Evolutionary conservation across 2,329 filamentous ascomycete species (phyloP), one percentile per base, ranked within the genome.

Genomic region (Sphaceloma murrayae): DNA sequence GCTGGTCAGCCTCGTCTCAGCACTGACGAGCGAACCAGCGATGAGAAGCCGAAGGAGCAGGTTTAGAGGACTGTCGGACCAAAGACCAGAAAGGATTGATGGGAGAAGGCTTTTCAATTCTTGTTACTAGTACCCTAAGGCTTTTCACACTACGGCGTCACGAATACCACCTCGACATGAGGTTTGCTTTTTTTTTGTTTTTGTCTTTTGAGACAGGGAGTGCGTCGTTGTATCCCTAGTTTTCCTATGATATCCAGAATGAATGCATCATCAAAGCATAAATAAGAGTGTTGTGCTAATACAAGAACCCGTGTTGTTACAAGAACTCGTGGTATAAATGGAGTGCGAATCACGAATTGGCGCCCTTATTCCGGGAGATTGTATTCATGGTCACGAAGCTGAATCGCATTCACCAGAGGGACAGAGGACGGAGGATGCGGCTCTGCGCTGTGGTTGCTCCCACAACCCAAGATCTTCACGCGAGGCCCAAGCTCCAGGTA

Each of bases 1-100:
- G 59, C 57, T 9, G 62, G 63, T 8, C 60, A 66, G 34, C 59
- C 64, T 6, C 30, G 42, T 34, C 42, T 45, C 19, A 45, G 42
- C 42, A 45, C 32, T n/a, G 32, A 36, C 17, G 21, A 34, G 6
- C 34, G 42, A 26, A 17, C 22, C 14, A 30, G 24, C 16, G 16
- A 40, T n/a, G 36, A 40, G 3, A 40, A 40, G 36, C 36, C 36
- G 11, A 40, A 40, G 24, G 36, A 40, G 36, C 22, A 40, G 14
- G 36, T 40, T 6, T 40, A 40, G 36, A 40, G 6, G 10, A 11
- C 10, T 10, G 14, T 11, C n/a, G 10, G 18, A 38, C 21, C 17
- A 16, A 36, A 22, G 3, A 17, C 13, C 13, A 17, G 14, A 18
- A 26, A 2, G 36, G 6, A 6, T 27, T 6, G 11, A 7, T 27